Conservation (phyloP, 176 grass and related monocot genomes). For the Eragrostis nindensis region DNA sequence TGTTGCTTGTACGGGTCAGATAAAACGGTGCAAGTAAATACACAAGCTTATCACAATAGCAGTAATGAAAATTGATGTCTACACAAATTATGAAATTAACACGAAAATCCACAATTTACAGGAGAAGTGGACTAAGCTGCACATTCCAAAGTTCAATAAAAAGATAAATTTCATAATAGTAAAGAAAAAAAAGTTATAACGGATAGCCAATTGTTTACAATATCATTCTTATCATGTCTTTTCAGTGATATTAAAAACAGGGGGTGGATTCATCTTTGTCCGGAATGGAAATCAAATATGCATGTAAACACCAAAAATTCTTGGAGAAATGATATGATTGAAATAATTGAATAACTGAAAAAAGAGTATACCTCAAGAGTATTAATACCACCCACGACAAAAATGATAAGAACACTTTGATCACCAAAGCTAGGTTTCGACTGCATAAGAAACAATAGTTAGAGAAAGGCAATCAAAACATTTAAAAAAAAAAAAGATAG, state of each 20-base stretch:
- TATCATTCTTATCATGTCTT: not conserved
- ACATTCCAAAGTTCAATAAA: not conserved
- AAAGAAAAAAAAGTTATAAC: not conserved
- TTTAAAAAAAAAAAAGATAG: not conserved
- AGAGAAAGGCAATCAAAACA: slow-evolving; percentile 27
- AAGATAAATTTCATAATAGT: not conserved
- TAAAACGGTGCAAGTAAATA: not conserved
- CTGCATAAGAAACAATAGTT: slow-evolving; percentile 51
- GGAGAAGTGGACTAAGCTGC: not conserved
- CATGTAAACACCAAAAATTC: not conserved
- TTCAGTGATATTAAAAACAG: slow-evolving; percentile 1
- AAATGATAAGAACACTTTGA: slow-evolving; percentile 84
- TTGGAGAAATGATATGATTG: slow-evolving; percentile 15
- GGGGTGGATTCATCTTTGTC: not conserved
- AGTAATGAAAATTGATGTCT: slow-evolving; percentile 14
- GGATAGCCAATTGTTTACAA: not conserved
- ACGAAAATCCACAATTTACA: not conserved
- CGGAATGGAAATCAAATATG: not conserved
- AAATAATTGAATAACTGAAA: slow-evolving; percentile 32
- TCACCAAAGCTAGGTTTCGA: slow-evolving; percentile 94
- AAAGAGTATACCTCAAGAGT: slow-evolving; percentile 71
- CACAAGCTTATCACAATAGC: not conserved
- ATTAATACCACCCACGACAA: slow-evolving; percentile 93
- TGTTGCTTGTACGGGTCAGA: not conserved
- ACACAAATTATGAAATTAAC: not conserved